Percentiles rank a stretch among this genome's conserved stretches.
Evolutionary conservation across 1,139 yeast species (phyloP).

Genomic region (Blastobotrys malaysiensis): DNA sequence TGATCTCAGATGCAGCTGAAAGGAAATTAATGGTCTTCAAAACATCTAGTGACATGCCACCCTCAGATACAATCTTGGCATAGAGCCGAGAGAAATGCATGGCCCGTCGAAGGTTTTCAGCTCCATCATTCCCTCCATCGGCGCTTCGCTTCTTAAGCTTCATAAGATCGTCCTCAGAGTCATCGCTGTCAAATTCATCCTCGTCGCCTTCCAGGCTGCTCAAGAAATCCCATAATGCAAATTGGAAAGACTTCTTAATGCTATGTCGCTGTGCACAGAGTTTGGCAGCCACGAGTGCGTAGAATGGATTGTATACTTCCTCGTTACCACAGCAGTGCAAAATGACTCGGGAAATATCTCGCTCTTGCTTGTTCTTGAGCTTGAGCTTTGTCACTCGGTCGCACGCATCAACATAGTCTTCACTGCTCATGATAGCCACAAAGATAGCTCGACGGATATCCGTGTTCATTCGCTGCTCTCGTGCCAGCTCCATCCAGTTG

Average conservation of each 20-base stretch:
- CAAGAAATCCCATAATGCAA: constrained; percentile 83
- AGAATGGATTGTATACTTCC: constrained; percentile 83
- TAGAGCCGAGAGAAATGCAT: constrained; percentile 75
- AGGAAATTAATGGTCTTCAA: constrained; percentile 71
- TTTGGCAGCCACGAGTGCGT: constrained; percentile 72
- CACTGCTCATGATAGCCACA: constrained; percentile 90
- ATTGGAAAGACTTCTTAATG: constrained; percentile 78
- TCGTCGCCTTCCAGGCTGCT: constrained; percentile 59
- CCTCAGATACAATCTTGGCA: constrained; percentile 69
- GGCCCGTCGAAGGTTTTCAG: constrained; percentile 49
- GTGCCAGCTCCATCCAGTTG: constrained; percentile 85
- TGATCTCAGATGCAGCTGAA: constrained; percentile 60
- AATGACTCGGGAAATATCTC: constrained; percentile 81
- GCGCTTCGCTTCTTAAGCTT: constrained; percentile 13
- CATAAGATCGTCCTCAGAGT: constrained; percentile 5
- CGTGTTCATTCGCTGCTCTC: constrained; percentile 86
- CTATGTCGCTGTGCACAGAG: constrained; percentile 64
- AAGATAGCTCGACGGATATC: constrained; percentile 91
- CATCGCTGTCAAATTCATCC: constrained; percentile 37
- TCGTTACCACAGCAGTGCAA: constrained; percentile 85
- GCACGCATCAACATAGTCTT: constrained; percentile 83
- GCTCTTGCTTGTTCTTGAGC: constrained; percentile 73
- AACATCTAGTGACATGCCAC: constrained; percentile 64
- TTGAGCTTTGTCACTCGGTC: constrained; percentile 74
- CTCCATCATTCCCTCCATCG: constrained; percentile 37